Evolutionary conservation across 306 rosid species (phyloP).

Genomic region (Malus sylvestris): DNA sequence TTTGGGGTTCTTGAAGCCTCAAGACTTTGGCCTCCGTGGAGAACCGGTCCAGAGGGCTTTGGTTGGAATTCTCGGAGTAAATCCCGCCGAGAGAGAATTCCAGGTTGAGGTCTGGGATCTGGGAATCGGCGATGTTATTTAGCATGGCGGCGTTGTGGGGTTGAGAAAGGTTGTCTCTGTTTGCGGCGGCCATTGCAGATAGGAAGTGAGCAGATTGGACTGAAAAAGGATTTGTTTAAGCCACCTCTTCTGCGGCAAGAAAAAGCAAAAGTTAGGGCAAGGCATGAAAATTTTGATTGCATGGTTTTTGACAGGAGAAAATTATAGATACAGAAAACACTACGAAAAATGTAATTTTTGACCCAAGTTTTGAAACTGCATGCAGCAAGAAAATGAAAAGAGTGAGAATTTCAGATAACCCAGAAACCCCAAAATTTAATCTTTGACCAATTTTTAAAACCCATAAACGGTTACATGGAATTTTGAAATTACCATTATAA

Average conservation of each 20-base stretch:
- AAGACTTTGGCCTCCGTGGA: slow-evolving; percentile 18
- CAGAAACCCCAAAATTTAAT: not conserved
- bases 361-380: not conserved
- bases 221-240: not conserved
- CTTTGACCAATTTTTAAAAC: not conserved
- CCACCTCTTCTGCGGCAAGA: not conserved
- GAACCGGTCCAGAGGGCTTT: slow-evolving; percentile 13
- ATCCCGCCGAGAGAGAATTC: slow-evolving; percentile 33
- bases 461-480: not conserved
- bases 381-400: not conserved
- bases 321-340: not conserved
- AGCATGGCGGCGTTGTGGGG: not conserved
- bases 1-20: not conserved
- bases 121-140: not conserved
- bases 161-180: not conserved
- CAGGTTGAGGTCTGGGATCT: slow-evolving; percentile 29
- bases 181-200: not conserved
- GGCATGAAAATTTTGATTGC: not conserved
- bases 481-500: not conserved
- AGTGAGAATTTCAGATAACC: not conserved
- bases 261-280: not conserved
- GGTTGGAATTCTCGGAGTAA: slow-evolving; percentile 1
- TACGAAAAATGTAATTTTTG: not conserved
- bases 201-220: not conserved
- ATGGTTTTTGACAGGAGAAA: not conserved